Percentiles rank a stretch among this genome's conserved stretches.
Conservation (phyloP, 2,329 filamentous ascomycete species). For the Colletotrichum abscissum region DNA sequence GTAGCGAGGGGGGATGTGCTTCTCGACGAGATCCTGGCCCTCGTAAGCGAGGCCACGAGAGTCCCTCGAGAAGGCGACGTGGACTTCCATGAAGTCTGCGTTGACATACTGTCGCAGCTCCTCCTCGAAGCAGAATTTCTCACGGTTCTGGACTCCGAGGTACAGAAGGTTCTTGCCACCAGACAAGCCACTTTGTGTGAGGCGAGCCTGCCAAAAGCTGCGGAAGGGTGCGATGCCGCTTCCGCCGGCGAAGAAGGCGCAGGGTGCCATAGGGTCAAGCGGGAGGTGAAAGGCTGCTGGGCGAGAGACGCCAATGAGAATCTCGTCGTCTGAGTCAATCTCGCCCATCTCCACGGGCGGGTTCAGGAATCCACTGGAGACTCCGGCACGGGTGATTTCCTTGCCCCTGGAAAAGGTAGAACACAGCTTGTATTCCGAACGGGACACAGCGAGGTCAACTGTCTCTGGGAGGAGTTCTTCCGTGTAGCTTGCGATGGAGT, state of each 20-base stretch:
- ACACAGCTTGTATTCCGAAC: constrained; percentile 62
- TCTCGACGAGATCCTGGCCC: constrained; percentile 58
- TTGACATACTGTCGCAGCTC: constrained; percentile 59
- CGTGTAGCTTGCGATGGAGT: constrained; percentile 63
- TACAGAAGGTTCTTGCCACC: constrained; percentile 61
- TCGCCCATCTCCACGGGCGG: constrained; percentile 52
- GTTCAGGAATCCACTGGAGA: constrained; percentile 65
- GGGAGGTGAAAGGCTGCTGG: constrained; percentile 64
- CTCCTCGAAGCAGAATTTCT: constrained; percentile 62
- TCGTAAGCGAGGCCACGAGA: constrained; percentile 59
- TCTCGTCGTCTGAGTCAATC: constrained; percentile 56
- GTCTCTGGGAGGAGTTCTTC: constrained; percentile 62
- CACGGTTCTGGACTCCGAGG: constrained; percentile 62
- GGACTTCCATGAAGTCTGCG: constrained; percentile 61
- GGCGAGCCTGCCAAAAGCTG: constrained; percentile 63
- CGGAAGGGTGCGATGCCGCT: constrained; percentile 66
- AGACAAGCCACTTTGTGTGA: constrained; percentile 42
- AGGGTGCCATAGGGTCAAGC: constrained; percentile 60
- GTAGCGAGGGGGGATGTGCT: constrained; percentile 60
- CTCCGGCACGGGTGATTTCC: constrained; percentile 52
- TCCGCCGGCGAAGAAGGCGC: constrained; percentile 64
- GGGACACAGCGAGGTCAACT: constrained; percentile 62
- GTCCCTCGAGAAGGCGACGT: constrained; percentile 64
- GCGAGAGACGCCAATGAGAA: constrained; percentile 62
- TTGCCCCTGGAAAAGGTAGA: constrained; percentile 50